A percentile compares a stretch with the other conserved stretches of the same genome.
These are phyloP conservation scores for Paramecium tetraurelia DNA, from an alignment of 73 alveolate species.

Conservation along the genomic window DNA sequence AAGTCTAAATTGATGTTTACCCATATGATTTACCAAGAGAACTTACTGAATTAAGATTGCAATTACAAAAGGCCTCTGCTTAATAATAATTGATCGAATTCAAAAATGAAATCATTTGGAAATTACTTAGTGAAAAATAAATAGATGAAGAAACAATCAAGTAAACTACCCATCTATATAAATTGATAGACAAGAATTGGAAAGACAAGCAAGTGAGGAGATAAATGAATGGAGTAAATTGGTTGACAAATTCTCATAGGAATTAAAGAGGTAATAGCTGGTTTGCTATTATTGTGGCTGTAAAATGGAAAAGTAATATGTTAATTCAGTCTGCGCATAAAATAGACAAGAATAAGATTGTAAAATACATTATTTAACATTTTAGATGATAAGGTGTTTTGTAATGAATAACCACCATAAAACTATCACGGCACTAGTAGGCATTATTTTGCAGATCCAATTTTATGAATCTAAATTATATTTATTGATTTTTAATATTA, in stretches of 20 bases:
- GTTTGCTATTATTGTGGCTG: constrained; percentile 57
- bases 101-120: constrained; percentile 58
- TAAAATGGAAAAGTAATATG: constrained; percentile 48
- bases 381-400: constrained; percentile 27
- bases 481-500: neutral
- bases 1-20: constrained; percentile 53
- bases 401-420: constrained; percentile 34
- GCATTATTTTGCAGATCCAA: constrained; percentile 57
- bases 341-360: constrained; percentile 46
- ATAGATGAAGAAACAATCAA: constrained; percentile 39
- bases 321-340: constrained; percentile 30
- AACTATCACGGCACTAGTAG: constrained; percentile 51
- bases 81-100: constrained; percentile 18
- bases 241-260: constrained; percentile 45
- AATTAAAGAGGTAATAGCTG: constrained; percentile 24
- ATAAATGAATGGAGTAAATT: constrained; percentile 57
- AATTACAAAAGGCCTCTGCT: constrained; percentile 47
- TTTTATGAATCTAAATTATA: neutral
- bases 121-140: constrained; percentile 35
- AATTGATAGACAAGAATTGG: constrained; percentile 40
- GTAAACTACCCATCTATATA: neutral
- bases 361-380: neutral
- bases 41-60: constrained; percentile 52
- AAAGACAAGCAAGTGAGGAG: constrained; percentile 53
- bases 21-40: constrained; percentile 63